These are phyloP conservation scores for Periconia macrospinosa DNA, from an alignment of 2,329 filamentous ascomycete species.

Conservation along the genomic window DNA sequence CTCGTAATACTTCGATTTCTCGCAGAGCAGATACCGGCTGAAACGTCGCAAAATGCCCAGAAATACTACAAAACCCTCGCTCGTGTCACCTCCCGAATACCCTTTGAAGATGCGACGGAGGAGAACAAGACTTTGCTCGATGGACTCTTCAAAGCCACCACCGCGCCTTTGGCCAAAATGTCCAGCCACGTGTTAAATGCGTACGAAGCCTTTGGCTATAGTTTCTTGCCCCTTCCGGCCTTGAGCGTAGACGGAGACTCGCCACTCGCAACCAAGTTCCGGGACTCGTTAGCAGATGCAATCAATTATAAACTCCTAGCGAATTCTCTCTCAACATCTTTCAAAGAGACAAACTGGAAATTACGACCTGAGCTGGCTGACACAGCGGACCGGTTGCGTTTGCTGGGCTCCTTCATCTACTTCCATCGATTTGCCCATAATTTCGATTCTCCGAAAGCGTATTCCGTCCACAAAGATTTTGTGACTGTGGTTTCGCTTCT, in stretches of 20 bases:
- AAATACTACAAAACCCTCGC: slow-evolving; percentile 38
- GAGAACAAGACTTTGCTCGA: slow-evolving; percentile 11
- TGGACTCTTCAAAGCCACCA: slow-evolving; percentile 22
- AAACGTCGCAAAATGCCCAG: slow-evolving; percentile 35
- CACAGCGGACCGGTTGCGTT: slow-evolving; percentile 53
- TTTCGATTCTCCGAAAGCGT: slow-evolving; percentile 39
- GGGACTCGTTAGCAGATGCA: slow-evolving; percentile 46
- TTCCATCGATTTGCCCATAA: slow-evolving; percentile 56
- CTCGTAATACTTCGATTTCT: slow-evolving; percentile 31
- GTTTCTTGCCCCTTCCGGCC: slow-evolving; percentile 47
- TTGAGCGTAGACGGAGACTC: slow-evolving; percentile 33
- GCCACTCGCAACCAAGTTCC: slow-evolving; percentile 24
- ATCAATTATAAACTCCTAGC: slow-evolving; percentile 55
- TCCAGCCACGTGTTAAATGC: slow-evolving; percentile 40
- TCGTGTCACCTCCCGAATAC: slow-evolving; percentile 19
- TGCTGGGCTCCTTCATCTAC: slow-evolving; percentile 63
- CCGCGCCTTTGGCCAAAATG: slow-evolving; percentile 35
- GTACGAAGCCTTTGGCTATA: slow-evolving; percentile 43
- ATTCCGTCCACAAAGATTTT: slow-evolving; percentile 55
- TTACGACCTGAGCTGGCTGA: slow-evolving; percentile 33
- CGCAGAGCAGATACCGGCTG: slow-evolving; percentile 33
- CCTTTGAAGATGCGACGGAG: slow-evolving; percentile 4
- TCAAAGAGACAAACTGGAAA: slow-evolving; percentile 30
- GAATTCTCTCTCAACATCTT: slow-evolving; percentile 31
- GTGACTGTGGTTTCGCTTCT: slow-evolving; percentile 58